Conservation (phyloP, 805 yeast genomes). For the Sugiyamaella mastotermitis region DNA sequence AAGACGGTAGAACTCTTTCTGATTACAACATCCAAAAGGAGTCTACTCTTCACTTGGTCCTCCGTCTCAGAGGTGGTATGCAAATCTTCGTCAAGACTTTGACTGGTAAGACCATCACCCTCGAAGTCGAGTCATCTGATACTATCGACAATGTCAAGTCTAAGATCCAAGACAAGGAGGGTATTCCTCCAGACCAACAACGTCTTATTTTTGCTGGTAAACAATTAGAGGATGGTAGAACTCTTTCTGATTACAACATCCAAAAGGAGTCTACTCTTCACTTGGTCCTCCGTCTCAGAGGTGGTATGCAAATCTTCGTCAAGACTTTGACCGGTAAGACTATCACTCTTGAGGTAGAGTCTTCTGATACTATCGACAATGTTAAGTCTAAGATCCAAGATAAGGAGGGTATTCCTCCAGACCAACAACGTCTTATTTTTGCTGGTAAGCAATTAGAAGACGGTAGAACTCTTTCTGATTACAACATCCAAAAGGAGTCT, state of each 20-base stretch:
- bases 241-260: slow-evolving; percentile 88
- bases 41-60: slow-evolving; percentile 76
- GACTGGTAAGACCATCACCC: slow-evolving; percentile 85
- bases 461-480: slow-evolving; percentile 97
- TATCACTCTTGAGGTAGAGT: slow-evolving; percentile 97
- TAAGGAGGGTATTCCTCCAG: slow-evolving; percentile 99
- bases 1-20: slow-evolving; percentile 90
- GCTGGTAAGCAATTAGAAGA: slow-evolving; percentile 99
- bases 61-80: slow-evolving; percentile 86
- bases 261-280: slow-evolving; percentile 89
- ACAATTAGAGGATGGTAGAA: slow-evolving; percentile 93
- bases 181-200: slow-evolving; percentile 95
- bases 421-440: slow-evolving; percentile 98
- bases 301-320: slow-evolving; percentile 87
- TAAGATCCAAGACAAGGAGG: slow-evolving; percentile 94
- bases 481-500: slow-evolving; percentile 99
- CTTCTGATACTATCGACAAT: slow-evolving; percentile 97
- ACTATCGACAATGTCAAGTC: slow-evolving; percentile 92
- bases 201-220: slow-evolving; percentile 93
- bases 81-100: slow-evolving; percentile 77
- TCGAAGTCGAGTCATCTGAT: slow-evolving; percentile 89
- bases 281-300: slow-evolving; percentile 80
- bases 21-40: slow-evolving; percentile 96
- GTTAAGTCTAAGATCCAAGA: slow-evolving; percentile 98
- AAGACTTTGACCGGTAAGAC: slow-evolving; percentile 99